Base-by-base conservation (phyloP, 768 basidiomycete species). In the Termitomyces sp. region DNA sequence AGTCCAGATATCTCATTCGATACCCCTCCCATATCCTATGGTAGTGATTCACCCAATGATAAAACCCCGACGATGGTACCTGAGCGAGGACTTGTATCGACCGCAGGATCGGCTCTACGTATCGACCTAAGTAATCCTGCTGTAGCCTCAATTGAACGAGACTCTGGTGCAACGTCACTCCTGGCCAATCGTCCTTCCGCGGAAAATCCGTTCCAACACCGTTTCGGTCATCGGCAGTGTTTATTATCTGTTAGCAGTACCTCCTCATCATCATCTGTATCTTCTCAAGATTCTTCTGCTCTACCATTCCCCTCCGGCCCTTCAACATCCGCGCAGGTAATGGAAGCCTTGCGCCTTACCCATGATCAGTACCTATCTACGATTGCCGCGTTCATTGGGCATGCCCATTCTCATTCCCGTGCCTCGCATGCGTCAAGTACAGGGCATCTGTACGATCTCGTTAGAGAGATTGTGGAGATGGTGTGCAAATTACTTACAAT, bases 361-460 rank as follows among this genome's bases (percentile, higher is more conserved):
- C 94, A 97, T 69, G 95, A 97, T 68, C 84, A 89, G 51, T 90
- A 95, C 66, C 78, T 98, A 12, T 96, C 93, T 5, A 91, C 93
- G 20, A 93, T 97, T 68, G 95, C 97, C 22, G 96, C 95, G 6
- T 95, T 99, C 71, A 97, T 99, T 66, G 96, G 95, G 1, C 95
- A 98, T 69, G 91, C 94, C 1, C 96, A 98, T 67, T 91, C 92
- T 16, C 92, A 98, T 77, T 88, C 91, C 22, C 87, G 92, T 47
- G 79, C 84, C 42, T 92, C 92, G 31, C 95, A 98, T 72, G 93
- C 96, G 0, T 92, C 93, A 6, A 93, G 89, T 60, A 95, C 94
- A 16, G 95, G 93, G 1, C 90, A 94, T 64, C 81, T 98, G 72
- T 95, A 97, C 68, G 95, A 98, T 64, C 84, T 98, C 55, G 93